Base-by-base conservation (phyloP, 2,329 filamentous ascomycete species). In the Colletotrichum chrysophilum region DNA sequence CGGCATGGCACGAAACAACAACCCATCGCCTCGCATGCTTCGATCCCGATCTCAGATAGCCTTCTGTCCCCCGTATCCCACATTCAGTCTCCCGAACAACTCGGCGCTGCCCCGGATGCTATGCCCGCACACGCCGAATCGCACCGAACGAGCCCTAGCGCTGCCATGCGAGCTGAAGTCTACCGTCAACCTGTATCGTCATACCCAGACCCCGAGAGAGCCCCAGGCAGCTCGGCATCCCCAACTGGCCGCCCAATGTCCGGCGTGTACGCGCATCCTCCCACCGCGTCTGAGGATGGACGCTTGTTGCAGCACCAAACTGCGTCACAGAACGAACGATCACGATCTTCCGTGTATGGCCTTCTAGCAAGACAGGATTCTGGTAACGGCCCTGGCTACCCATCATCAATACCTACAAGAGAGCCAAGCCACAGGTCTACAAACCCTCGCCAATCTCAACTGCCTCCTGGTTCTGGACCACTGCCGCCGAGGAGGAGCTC, bases 401-500 rank as follows among this genome's bases (percentile, higher is more conserved):
- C 91, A 75, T 88, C 89, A 21, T 65, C 73, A 32, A 88, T 93
- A 62, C 92, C 93, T 4, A 89, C 91, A 38, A 89, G 94, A 79
- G 94, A 96, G 79, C 87, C 89, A 26, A 95, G 92, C 81, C 91
- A 94, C 80, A 90, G 90, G 81, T 88, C 91, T 34, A 95, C 96
- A 82, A 91, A 91, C 70, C 89, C 89, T 75, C 88, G 89, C 67
- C 92, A 91, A 78, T 87, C 90, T 65, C 87, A 84, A 5, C 55
- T 86, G 55, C 81, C 89, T 48, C 83, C 85, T 34, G 89, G 87
- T 16, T 92, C 90, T 81, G 91, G 91, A 7, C 91, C 93, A 16
- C 84, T 94, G 75, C 95, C 95, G 60, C 94, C 94, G 56, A 91
- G 96, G 79, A 91, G 94, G 82, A 94, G 93, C 80, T 98, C 96